phyloP scores from a whole-genome alignment of 306 rosid species.

The Leucaena leucocephala region DNA sequence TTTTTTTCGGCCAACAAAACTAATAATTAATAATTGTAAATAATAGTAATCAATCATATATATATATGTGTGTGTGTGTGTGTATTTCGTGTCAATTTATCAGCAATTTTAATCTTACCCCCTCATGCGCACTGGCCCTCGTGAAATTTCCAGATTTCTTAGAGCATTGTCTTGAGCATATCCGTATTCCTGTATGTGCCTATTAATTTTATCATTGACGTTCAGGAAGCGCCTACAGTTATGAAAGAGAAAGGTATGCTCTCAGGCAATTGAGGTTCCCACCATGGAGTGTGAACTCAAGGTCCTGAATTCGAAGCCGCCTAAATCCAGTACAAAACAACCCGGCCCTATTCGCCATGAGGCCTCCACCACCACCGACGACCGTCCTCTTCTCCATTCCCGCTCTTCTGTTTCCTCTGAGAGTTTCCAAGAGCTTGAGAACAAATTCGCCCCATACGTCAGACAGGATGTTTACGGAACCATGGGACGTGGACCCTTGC shows the following conservation, averaged over 20 bases:
- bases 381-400: slow-evolving; percentile 73
- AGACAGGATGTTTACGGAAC: slow-evolving; percentile 74
- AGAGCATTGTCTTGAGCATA: background rate
- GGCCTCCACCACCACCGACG: slow-evolving; percentile 40
- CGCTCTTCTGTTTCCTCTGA: slow-evolving; percentile 33
- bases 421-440: slow-evolving; percentile 42
- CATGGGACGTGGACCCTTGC: slow-evolving; percentile 77
- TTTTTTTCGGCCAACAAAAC: too few species aligned
- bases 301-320: slow-evolving; percentile 51
- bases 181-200: background rate
- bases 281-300: slow-evolving; percentile 62
- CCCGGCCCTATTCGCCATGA: slow-evolving; percentile 18
- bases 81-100: background rate
- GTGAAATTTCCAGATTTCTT: background rate
- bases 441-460: slow-evolving; percentile 71
- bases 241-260: background rate
- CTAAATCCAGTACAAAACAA: slow-evolving; percentile 25
- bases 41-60: too few species aligned
- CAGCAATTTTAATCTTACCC: background rate
- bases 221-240: background rate
- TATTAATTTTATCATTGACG: background rate
- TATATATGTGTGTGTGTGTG: too few species aligned
- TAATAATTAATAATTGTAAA: too few species aligned
- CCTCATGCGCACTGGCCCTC: background rate
- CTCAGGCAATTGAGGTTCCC: background rate